Base-by-base conservation (phyloP, 805 yeast species). In the Starmerella potacharoeniae region DNA sequence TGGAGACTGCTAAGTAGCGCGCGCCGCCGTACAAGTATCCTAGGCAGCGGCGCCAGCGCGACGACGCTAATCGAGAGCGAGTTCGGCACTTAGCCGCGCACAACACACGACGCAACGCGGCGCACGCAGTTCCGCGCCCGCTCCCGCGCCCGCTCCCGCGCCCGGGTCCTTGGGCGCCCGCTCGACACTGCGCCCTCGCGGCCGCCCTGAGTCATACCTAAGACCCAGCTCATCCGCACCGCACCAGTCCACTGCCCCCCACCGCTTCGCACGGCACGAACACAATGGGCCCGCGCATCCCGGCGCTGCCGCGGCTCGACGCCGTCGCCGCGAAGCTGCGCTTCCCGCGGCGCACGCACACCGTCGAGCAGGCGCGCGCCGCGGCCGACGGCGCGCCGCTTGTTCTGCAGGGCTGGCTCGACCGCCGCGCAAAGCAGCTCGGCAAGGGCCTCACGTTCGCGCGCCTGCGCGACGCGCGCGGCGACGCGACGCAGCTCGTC, bases 371-470 rank as follows among this genome's bases (percentile, higher is more conserved):
- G 30, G 33, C 55, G n/a, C 17, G n/a, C 8, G 37, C 42, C 2
- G 9, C 13, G 11, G 16, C 2, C 6, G 29, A 34, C 14, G 22
- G 43, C 29, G 16, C 41, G 49, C 55, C 56, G 4, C 61, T 67
- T 13, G 77, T 84, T 2, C 60, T 91, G 7, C 80, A 86, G 59
- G 97, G 98, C 0, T 93, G 96, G 88, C 77, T 91, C 16, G 81
- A 87, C 63, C 73, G 77, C 28, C 82, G 83, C 60, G 93, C 96
- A 0, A 76, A 83, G 53, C 79, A 80, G 52, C 71, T 86, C 52
- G 82, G 91, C 4, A 81, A 80, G 52, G 69, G 69, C 10, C 71
- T 86, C 49, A 75, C 79, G 1, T 91, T 93, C 72, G 93, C 84
- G 2, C 79, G 77, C 31, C 69, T 91, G 13, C 74, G 97, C 58